Evolutionary conservation across 331 rosid genomes (phyloP), one percentile per base, ranked within the genome.

Genomic region (Stylosanthes scabra): DNA sequence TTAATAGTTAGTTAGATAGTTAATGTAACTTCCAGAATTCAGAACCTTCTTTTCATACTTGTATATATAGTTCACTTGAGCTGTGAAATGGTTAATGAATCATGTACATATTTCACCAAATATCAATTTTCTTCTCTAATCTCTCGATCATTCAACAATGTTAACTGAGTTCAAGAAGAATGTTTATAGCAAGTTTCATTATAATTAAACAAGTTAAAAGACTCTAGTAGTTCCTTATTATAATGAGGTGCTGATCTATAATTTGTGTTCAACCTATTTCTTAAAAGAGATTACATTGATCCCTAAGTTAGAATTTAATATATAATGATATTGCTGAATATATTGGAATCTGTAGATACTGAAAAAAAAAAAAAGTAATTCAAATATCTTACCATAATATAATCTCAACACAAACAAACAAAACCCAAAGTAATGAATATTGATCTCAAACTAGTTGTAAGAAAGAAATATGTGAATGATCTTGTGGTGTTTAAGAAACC

Each of bases 401-500:
- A n/a, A 9, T 15, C 28, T 6, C 2, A 1, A 15, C 1, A 51
- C 14, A 1, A 3, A 4, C 27, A 51, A 51, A 51, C 16, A 8
- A 51, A 51, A 51, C 37, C 4, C 37, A 31, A 31, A 5, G 37
- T 31, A 31, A 31, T 31, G 37, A 31, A 12, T 10, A 64, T 8
- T 56, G 62, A 11, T 75, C 27, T 15, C 39, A 46, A 40, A 39
- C 8, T 20, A 51, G n/a, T n/a, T n/a, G n/a, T n/a, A n/a, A n/a
- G n/a, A n/a, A n/a, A n/a, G n/a, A n/a, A n/a, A n/a, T n/a, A n/a
- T n/a, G n/a, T n/a, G n/a, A n/a, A n/a, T 28, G 41, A 16, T 10
- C 63, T 62, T 80, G 68, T 49, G 61, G 16, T 58, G 75, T 37
- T 71, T 57, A 11, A 58, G 25, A 59, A 41, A 13, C 5, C 41